Conservation (phyloP, 169 alveolate species). For the Plasmodium coatneyi region DNA sequence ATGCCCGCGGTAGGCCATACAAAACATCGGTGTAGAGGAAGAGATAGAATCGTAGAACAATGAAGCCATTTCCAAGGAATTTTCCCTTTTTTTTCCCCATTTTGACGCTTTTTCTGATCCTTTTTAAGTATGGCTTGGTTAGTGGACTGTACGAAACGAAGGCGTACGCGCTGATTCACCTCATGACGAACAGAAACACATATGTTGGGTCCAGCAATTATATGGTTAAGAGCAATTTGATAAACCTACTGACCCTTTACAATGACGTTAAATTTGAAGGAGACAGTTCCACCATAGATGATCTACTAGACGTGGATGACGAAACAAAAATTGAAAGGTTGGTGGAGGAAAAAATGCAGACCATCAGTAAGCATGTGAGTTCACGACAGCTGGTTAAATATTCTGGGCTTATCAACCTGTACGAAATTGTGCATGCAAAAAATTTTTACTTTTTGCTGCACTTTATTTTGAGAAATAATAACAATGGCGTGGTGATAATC, state of each 20-base stretch:
- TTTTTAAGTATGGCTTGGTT: constrained; percentile 36
- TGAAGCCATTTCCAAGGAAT: background rate
- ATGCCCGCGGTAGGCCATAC: background rate
- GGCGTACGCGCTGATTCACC: constrained; percentile 46
- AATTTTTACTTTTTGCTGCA: constrained; percentile 63
- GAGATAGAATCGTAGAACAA: background rate
- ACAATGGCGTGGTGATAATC: constrained; percentile 40
- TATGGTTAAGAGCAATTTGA: constrained; percentile 34
- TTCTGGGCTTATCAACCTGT: constrained; percentile 47
- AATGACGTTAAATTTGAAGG: constrained; percentile 15
- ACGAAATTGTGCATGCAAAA: constrained; percentile 43
- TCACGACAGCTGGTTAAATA: constrained; percentile 18
- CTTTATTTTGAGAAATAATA: constrained; percentile 34
- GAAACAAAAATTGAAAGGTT: constrained; percentile 44
- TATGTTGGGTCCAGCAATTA: constrained; percentile 16
- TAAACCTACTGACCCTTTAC: constrained; percentile 31
- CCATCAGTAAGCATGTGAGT: constrained; percentile 22
- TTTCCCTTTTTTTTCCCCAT: background rate
- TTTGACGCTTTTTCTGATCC: background rate
- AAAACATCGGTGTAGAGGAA: background rate
- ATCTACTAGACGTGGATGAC: constrained; percentile 31
- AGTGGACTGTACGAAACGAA: constrained; percentile 52
- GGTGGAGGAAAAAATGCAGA: constrained; percentile 14
- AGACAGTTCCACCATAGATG: constrained; percentile 15
- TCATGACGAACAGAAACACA: constrained; percentile 6